Conservation (phyloP, 768 basidiomycete genomes). For the Russula lepida region DNA sequence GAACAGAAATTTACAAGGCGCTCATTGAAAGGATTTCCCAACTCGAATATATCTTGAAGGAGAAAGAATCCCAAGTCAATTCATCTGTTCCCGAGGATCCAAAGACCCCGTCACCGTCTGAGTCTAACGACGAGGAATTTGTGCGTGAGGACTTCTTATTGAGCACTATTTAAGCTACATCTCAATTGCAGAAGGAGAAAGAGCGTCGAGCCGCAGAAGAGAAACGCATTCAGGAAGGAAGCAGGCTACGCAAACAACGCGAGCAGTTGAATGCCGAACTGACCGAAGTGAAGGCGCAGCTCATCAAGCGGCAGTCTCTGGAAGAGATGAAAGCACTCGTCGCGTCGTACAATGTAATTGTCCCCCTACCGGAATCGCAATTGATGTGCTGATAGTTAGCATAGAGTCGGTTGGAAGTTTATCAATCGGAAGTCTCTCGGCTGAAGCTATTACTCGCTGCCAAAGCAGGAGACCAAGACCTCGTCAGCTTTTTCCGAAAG, state of each 20-base stretch:
- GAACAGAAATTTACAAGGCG: slow-evolving; percentile 13
- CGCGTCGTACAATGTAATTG: slow-evolving; percentile 12
- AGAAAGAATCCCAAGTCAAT: slow-evolving; percentile 9
- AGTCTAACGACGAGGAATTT: slow-evolving; percentile 10
- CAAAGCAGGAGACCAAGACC: slow-evolving; percentile 55
- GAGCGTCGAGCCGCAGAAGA: slow-evolving; percentile 14
- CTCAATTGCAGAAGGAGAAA: slow-evolving; percentile 3
- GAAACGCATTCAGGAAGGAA: slow-evolving; percentile 16
- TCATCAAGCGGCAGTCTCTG: slow-evolving; percentile 14
- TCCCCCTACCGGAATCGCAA: background rate
- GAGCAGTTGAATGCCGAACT: slow-evolving; percentile 18
- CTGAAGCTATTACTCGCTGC: slow-evolving; percentile 75
- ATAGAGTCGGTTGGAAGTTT: slow-evolving; percentile 63
- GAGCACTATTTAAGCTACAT: background rate
- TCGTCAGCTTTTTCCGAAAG: slow-evolving; percentile 61
- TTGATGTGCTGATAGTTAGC: background rate
- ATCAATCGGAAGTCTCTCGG: slow-evolving; percentile 66
- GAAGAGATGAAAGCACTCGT: slow-evolving; percentile 16
- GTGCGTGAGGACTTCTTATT: background rate
- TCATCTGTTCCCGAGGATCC: slow-evolving; percentile 1
- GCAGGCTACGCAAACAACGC: slow-evolving; percentile 18
- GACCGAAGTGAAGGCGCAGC: slow-evolving; percentile 19
- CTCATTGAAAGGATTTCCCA: slow-evolving; percentile 3
- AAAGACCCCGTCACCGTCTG: background rate
- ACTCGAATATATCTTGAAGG: slow-evolving; percentile 16